These are phyloP conservation scores for Apiospora hydei DNA, from an alignment of 2,329 filamentous ascomycete genomes.

Conservation along the genomic window DNA sequence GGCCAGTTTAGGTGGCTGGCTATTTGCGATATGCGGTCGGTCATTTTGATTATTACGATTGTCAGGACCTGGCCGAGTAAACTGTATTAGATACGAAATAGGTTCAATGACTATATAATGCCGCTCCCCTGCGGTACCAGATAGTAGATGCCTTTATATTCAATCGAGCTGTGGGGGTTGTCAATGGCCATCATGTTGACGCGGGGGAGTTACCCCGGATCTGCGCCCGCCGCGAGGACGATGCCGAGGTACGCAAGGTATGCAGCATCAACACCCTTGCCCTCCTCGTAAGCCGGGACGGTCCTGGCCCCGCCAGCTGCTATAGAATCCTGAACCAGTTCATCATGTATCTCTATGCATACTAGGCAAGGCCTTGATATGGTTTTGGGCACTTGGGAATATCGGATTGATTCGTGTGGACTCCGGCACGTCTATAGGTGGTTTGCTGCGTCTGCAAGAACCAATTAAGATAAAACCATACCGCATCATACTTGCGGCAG, in stretches of 20 bases:
- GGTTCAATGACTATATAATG: neutral
- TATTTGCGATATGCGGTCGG: conserved; percentile 73
- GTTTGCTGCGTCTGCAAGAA: neutral
- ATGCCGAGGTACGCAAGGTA: conserved; percentile 21
- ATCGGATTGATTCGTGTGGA: neutral
- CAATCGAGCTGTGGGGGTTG: neutral
- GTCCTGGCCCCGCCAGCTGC: neutral
- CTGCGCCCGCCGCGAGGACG: conserved; percentile 1
- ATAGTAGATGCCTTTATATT: neutral
- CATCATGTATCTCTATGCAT: neutral
- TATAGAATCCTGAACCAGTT: neutral
- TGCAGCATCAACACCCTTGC: neutral
- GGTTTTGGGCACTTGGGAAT: neutral
- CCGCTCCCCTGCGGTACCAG: too few relatives aligned
- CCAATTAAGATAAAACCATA: neutral
- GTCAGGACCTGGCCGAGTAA: neutral
- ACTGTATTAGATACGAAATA: neutral
- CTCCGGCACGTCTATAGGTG: neutral
- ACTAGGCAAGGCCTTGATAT: neutral
- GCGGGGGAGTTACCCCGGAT: conserved; percentile 18
- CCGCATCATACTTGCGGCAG: neutral
- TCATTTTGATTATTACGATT: conserved; percentile 42
- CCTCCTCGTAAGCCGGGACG: neutral
- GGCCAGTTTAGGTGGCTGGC: conserved; percentile 84
- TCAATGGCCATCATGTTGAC: neutral